Evolutionary conservation across 495 filamentous ascomycete species (phyloP), one percentile per base, ranked within the genome.

Genomic region (Emericellopsis terricola): DNA sequence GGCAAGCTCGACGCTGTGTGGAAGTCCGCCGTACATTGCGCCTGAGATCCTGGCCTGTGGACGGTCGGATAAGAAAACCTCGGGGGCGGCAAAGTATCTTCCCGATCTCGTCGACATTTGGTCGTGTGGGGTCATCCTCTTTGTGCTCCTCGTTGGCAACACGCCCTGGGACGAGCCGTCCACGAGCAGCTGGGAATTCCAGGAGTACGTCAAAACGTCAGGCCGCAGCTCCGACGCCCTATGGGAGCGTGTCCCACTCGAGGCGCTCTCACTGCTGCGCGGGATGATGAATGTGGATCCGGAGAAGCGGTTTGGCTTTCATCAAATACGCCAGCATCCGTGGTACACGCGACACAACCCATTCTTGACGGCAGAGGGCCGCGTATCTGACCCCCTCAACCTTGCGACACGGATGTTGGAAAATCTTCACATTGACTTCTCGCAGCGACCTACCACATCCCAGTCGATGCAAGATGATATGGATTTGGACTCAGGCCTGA

Each of bases 81-180:
- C 52, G 10, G 74, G 70, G 40, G 68, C 63, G 13, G 34, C 49
- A 0, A 84, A 82, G 19, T 99, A 99, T 44, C 68, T 71, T 17
- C 74, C 82, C 2, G 77, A 94, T 45, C 57, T 82, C 33, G 78
- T 81, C 19, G 89, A 99, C 46, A 85, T 99, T 30, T 99, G 89
- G 89, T 93, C 85, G 23, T 92, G 83, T 42, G 89, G 86, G 11
- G 82, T 99, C 24, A 89, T 99, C 20, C 62, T 99, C 7, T 99
- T 99, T 47, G 89, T 96, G 27, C 62, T 99, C 3, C 55, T 99
- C 13, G 84, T 86, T 4, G 89, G 89, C 8, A 99, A 99, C 52
- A 99, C 89, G 2, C 89, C 89, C 0, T 99, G 89, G 89, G 91
- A 96, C 45, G 80, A 89, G 46, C 89, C 89, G 1, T 84, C 84